Evolutionary conservation across 176 grass and related monocot genomes (phyloP), one percentile per base, ranked within the genome.

Genomic region (bread wheat (Triticum aestivum)): DNA sequence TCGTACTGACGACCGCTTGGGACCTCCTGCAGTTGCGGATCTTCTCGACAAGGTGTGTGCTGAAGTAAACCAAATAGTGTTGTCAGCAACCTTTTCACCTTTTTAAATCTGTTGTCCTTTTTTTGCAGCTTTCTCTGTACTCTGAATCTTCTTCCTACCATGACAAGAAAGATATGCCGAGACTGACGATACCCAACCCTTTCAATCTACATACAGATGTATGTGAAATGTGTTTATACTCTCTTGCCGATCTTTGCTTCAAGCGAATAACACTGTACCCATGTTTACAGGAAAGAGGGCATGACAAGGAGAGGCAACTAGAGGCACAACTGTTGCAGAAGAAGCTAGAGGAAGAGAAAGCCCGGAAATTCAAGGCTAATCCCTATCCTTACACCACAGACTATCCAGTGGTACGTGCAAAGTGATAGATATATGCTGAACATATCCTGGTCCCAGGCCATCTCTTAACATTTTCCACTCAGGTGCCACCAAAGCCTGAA

Each of bases 301-400:
- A 90, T 78, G 81, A 87, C 24, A 99, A 97, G 79, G 94, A 99
- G 80, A 88, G 67, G 78, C 78, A 94, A 41, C 85, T 97, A 70
- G 58, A 83, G 37, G 82, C 77, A 33, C 89, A 94, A 52, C 77
- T 99, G 18, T 61, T 86, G 13, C 90, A 89, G n/a, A 96, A 91
- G 84, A 73, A 99, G 68, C 81, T 93, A 79, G 89, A 97, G 39
- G 94, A 99, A 41, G 92, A 94, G 78, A 97, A 84, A 45, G 87
- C 94, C 38, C 90, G 89, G 81, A 63, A 91, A 87, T 92, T n/a
- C 52, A 99, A 91, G 69, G 97, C 97, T 83, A 94, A 80, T 29
- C 92, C 97, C 56, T 99, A 99, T 11, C 97, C 97, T 21, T 99
- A 99, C 61, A 93, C 97, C 17, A 99, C 94, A 21, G 94, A 99